These are phyloP conservation scores for Circinella minor DNA, from an alignment of 371 early-diverging fungal species.

Conservation along the genomic window DNA sequence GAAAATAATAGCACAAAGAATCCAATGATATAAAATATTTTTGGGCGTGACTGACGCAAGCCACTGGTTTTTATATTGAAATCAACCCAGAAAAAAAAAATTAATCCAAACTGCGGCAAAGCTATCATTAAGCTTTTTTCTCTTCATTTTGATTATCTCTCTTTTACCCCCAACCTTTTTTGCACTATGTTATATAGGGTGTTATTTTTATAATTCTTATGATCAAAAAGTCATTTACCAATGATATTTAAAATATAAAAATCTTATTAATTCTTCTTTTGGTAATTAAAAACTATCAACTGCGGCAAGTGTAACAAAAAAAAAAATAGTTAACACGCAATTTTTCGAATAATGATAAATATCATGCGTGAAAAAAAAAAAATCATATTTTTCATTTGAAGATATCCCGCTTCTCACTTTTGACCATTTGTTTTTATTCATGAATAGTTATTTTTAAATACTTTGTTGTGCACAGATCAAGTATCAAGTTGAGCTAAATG, in stretches of 20 bases:
- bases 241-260: no score
- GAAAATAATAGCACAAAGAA: slow-evolving; percentile 2
- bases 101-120: background rate
- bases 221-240: no score
- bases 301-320: slow-evolving; percentile 7
- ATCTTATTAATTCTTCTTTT: no score
- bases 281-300: background rate
- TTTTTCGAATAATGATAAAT: background rate
- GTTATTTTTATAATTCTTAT: no score
- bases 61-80: slow-evolving; percentile 1
- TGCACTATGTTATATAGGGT: no score
- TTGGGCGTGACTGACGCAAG: slow-evolving; percentile 13
- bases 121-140: background rate
- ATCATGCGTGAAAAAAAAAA: background rate
- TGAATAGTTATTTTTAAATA: no score
- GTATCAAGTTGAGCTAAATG: no score
- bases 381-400: no score
- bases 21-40: slow-evolving; percentile 16
- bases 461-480: no score
- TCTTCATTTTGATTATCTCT: background rate
- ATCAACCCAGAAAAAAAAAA: background rate
- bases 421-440: no score
- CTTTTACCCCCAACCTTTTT: no score
- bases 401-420: no score
- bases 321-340: background rate